These are phyloP conservation scores for Rhododendron kiyosumense DNA, from an alignment of 148 eudicot genomes.

Conservation along the genomic window DNA sequence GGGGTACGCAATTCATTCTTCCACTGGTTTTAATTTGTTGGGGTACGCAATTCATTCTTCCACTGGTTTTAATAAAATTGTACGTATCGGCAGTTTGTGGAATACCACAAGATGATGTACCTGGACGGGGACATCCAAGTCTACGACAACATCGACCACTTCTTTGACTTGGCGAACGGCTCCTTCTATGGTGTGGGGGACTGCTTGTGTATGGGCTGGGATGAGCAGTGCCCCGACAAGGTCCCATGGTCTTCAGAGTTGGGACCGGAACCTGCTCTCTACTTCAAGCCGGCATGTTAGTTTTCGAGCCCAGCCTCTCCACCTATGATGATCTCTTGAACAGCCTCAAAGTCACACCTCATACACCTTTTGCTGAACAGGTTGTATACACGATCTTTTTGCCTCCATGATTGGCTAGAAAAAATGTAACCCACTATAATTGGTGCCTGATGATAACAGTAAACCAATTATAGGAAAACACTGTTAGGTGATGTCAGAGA, in stretches of 20 bases:
- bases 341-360: slow-evolving; percentile 34
- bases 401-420: not conserved
- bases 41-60: not conserved
- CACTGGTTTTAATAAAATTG: not conserved
- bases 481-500: too few species aligned
- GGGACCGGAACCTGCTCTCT: slow-evolving; percentile 36
- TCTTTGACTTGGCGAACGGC: slow-evolving; percentile 26
- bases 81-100: not conserved
- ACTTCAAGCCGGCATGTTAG: slow-evolving; percentile 50
- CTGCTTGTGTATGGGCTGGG: slow-evolving; percentile 34
- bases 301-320: slow-evolving; percentile 35
- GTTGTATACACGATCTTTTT: not conserved
- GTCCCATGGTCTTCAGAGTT: slow-evolving; percentile 28
- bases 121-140: slow-evolving; percentile 41
- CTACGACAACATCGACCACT: slow-evolving; percentile 35
- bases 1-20: too few species aligned
- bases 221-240: slow-evolving; percentile 27
- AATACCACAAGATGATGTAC: slow-evolving; percentile 29
- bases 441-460: too few species aligned
- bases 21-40: too few species aligned
- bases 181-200: slow-evolving; percentile 34
- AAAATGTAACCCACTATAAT: too few species aligned
- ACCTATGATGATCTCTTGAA: slow-evolving; percentile 21
- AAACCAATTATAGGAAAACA: too few species aligned
- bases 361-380: slow-evolving; percentile 50